phyloP scores from a whole-genome alignment of 140 eudicot genomes.

The Oenanthe javanica region DNA sequence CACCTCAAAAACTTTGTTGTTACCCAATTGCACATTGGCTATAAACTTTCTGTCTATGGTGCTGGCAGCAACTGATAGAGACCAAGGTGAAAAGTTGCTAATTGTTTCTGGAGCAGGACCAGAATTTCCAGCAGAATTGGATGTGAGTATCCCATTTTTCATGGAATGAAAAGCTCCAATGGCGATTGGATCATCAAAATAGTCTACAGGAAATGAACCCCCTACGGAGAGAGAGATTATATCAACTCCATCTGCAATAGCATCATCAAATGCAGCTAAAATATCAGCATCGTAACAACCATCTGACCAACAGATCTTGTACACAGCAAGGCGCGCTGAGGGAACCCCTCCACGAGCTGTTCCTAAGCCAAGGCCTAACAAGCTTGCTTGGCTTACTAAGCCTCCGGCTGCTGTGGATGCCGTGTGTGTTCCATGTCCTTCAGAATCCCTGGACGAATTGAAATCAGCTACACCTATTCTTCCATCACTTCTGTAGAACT shows the following conservation, averaged over 20 bases:
- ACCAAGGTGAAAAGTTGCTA: conserved; percentile 3
- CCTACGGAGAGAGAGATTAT: conserved; percentile 19
- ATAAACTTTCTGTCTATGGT: conserved; percentile 8
- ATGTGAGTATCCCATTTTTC: conserved; percentile 12
- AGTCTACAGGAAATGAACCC: conserved; percentile 34
- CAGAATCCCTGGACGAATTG: conserved; percentile 35
- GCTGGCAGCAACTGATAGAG: conserved; percentile 13
- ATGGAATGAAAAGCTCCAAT: conserved; percentile 24
- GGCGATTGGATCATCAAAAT: conserved; percentile 12
- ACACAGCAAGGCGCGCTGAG: conserved; percentile 39
- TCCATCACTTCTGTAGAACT: conserved; percentile 18
- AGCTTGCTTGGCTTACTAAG: conserved; percentile 26
- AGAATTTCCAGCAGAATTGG: conserved; percentile 5
- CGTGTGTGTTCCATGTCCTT: conserved; percentile 62
- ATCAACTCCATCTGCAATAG: conserved; percentile 32
- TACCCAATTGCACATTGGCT: conserved; percentile 1
- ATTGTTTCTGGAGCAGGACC: background rate
- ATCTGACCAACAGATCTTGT: conserved; percentile 37
- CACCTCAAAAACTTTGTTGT: background rate
- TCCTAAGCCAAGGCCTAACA: conserved; percentile 37
- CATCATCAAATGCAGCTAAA: conserved; percentile 66
- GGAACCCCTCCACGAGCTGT: conserved; percentile 55
- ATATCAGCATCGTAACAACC: conserved; percentile 15
- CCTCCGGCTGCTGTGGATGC: conserved; percentile 50
- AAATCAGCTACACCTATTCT: background rate